These are phyloP conservation scores for Lanmaoa pseudosensibilis DNA, from an alignment of 768 basidiomycete genomes.

Conservation along the genomic window DNA sequence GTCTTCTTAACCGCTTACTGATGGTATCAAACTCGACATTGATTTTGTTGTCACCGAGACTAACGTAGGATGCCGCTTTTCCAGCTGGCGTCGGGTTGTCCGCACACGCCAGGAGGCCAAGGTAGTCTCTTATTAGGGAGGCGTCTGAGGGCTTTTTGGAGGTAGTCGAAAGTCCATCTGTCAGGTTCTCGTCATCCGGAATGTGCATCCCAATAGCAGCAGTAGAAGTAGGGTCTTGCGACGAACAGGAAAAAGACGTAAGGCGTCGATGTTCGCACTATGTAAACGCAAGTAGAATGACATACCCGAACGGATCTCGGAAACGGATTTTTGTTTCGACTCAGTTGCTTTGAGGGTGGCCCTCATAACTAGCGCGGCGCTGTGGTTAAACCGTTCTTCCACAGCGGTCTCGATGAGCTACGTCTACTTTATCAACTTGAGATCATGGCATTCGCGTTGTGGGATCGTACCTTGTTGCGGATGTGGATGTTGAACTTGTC, in stretches of 20 bases:
- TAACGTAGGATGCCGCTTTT: constrained; percentile 68
- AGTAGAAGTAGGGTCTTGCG: constrained; percentile 62
- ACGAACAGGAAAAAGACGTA: background rate
- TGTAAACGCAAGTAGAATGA: background rate
- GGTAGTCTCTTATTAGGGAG: constrained; percentile 72
- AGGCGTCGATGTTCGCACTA: background rate
- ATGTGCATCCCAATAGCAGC: constrained; percentile 64
- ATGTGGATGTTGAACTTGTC: constrained; percentile 85
- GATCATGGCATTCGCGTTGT: background rate
- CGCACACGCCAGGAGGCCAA: constrained; percentile 74
- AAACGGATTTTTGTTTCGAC: constrained; percentile 54
- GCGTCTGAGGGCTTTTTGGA: constrained; percentile 55
- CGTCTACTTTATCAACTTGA: constrained; percentile 11
- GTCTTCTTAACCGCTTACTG: constrained; percentile 61
- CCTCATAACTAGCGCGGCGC: constrained; percentile 68
- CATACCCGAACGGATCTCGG: constrained; percentile 65
- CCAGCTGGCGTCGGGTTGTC: constrained; percentile 82
- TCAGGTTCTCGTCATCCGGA: constrained; percentile 59
- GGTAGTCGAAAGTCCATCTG: constrained; percentile 58
- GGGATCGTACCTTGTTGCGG: constrained; percentile 69
- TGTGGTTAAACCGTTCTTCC: constrained; percentile 75
- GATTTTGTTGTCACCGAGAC: constrained; percentile 67
- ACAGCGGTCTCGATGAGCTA: constrained; percentile 80
- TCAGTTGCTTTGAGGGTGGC: constrained; percentile 73
- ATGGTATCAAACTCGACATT: constrained; percentile 80